These are phyloP conservation scores for Lenzites betulinus DNA, from an alignment of 768 basidiomycete genomes.

Conservation along the genomic window DNA sequence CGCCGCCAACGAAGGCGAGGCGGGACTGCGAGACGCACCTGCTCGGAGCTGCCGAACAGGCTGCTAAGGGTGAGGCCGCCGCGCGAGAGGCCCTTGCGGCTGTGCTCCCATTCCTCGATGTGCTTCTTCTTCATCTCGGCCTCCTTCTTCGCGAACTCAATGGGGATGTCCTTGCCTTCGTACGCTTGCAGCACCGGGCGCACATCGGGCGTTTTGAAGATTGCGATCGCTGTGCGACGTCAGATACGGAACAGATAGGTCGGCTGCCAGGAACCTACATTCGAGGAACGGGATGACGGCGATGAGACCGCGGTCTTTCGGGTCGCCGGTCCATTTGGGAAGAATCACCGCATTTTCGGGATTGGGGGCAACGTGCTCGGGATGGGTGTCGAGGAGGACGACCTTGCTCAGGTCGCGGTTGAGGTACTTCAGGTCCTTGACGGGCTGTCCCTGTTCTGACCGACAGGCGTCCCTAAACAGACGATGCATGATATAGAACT, in stretches of 20 bases:
- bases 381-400: slow-evolving; percentile 80
- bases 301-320: slow-evolving; percentile 74
- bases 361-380: slow-evolving; percentile 76
- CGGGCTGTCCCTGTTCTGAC: slow-evolving; percentile 75
- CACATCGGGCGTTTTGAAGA: slow-evolving; percentile 86
- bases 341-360: slow-evolving; percentile 88
- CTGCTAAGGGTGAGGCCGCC: slow-evolving; percentile 47
- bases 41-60: slow-evolving; percentile 40
- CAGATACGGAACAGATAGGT: not conserved
- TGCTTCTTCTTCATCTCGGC: slow-evolving; percentile 76
- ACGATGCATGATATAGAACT: slow-evolving; percentile 83
- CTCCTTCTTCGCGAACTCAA: slow-evolving; percentile 89
- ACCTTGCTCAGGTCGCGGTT: slow-evolving; percentile 94
- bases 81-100: slow-evolving; percentile 40
- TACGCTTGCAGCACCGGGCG: slow-evolving; percentile 86
- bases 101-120: slow-evolving; percentile 77
- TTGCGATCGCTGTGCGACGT: slow-evolving; percentile 72
- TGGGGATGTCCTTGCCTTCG: slow-evolving; percentile 81
- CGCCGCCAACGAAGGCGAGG: not conserved
- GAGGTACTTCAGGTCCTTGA: slow-evolving; percentile 95
- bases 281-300: slow-evolving; percentile 98
- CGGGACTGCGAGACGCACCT: slow-evolving; percentile 28
- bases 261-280: slow-evolving; percentile 48
- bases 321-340: slow-evolving; percentile 83
- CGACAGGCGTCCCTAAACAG: slow-evolving; percentile 94